Evolutionary conservation across 106 monocot species (phyloP), one percentile per base, ranked within the genome.

Genomic region (Amphibolis antarctica): DNA sequence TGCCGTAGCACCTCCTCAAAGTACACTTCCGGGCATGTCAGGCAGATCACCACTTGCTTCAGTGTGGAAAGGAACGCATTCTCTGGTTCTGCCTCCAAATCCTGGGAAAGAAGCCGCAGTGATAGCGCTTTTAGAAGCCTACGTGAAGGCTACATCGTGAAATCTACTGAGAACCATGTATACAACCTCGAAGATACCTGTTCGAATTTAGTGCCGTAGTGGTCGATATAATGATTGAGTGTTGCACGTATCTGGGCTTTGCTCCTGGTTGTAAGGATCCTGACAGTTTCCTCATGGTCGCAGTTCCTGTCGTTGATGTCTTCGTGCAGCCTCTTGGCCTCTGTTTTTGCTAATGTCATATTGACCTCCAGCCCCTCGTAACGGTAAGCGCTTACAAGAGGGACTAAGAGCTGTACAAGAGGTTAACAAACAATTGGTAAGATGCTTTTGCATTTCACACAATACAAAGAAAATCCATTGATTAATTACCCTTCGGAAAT

Each of bases 251-350:
- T 86, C 57, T 94, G 94, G 3, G 86, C 70, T 66, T 78, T 89
- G 85, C 94, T 89, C 63, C 94, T 83, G 12, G 94, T 94, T n/a
- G 76, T 70, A 53, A 94, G 28, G 36, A 94, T 84, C 47, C 94
- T 66, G 23, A 84, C 71, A 19, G 82, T 49, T 69, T 94, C 94
- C 9, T 83, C 83, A 59, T 80, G 65, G 28, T 76, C 58, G 42
- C 69, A 76, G 3, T 10, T 42, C 53, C 79, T 83, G 27, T 81
- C 56, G 7, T 46, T 57, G 17, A 89, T 74, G 19, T 75, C 67
- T 3, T 84, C 77, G 51, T 78, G 75, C 62, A 94, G 77, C 28
- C 70, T 78, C 53, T 65, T 69, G 9, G 94, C 86, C 68, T 94
- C 94, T 15, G 80, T 44, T n/a, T 68, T 20, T 12, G 94, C 88